Conservation (phyloP, 2,329 filamentous ascomycete genomes). For the Paramyrothecium roridum region DNA sequence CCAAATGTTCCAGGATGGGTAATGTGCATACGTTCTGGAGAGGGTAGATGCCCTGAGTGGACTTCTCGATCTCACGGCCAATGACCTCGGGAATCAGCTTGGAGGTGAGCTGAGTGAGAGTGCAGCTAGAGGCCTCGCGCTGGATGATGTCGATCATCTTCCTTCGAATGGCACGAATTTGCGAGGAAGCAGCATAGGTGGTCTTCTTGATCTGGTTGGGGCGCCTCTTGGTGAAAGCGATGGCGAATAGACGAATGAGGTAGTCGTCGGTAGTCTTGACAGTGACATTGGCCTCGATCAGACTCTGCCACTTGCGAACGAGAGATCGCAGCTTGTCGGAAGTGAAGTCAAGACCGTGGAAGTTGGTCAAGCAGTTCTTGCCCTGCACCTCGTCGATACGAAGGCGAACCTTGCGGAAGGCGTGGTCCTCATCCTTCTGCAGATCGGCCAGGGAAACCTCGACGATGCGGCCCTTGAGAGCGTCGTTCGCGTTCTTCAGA, state of each 20-base stretch:
- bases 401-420: slow-evolving; percentile 99
- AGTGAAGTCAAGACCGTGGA: slow-evolving; percentile 99
- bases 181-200: slow-evolving; percentile 93
- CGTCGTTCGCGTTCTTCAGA: slow-evolving; percentile 99
- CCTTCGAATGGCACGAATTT: slow-evolving; percentile 97
- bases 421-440: slow-evolving; percentile 99
- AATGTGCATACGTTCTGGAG: slow-evolving; percentile 81
- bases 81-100: slow-evolving; percentile 99
- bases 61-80: slow-evolving; percentile 99
- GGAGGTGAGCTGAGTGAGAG: slow-evolving; percentile 90
- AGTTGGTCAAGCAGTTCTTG: slow-evolving; percentile 99
- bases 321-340: slow-evolving; percentile 99
- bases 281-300: slow-evolving; percentile 99
- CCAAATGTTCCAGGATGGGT: too few relatives aligned
- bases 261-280: slow-evolving; percentile 99
- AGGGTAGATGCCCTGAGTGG: slow-evolving; percentile 98
- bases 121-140: slow-evolving; percentile 92
- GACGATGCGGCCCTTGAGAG: slow-evolving; percentile 97
- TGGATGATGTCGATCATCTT: slow-evolving; percentile 99
- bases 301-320: slow-evolving; percentile 98
- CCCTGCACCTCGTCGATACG: slow-evolving; percentile 98
- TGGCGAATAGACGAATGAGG: slow-evolving; percentile 97
- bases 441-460: slow-evolving; percentile 98
- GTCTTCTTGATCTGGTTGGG: slow-evolving; percentile 99
- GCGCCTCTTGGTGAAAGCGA: slow-evolving; percentile 98